These are phyloP conservation scores for Pythium volutum DNA, from an alignment of 352 stramenopile genomes.

Conservation along the genomic window DNA sequence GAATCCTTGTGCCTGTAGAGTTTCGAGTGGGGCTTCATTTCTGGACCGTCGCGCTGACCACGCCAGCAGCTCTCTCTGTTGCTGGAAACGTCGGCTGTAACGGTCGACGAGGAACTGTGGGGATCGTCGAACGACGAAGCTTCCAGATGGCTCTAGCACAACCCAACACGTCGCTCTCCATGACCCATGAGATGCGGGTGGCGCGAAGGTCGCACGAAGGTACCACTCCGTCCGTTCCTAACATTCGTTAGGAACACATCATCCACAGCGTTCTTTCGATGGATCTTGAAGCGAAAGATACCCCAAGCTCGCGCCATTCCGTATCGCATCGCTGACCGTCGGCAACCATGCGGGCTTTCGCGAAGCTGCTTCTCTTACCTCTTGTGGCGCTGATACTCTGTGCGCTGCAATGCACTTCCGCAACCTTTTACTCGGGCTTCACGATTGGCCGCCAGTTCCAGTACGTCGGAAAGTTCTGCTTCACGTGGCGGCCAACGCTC, in stretches of 20 bases:
- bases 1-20: no score
- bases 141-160: constrained; percentile 10
- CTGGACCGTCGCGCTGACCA: not conserved
- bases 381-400: not conserved
- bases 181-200: constrained; percentile 13
- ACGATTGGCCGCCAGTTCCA: constrained; percentile 67
- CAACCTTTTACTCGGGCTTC: constrained; percentile 56
- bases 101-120: constrained; percentile 2
- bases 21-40: not conserved
- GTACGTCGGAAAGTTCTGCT: constrained; percentile 84
- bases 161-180: not conserved
- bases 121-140: constrained; percentile 5
- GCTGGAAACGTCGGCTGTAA: constrained; percentile 11
- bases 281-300: constrained; percentile 28
- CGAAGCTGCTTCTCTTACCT: not conserved
- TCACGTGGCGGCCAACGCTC: constrained; percentile 57
- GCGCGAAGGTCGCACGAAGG: constrained; percentile 5
- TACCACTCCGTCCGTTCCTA: not conserved
- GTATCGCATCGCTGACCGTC: not conserved
- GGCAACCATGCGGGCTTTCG: not conserved
- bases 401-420: constrained; percentile 5
- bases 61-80: not conserved
- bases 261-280: constrained; percentile 12
- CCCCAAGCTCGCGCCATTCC: not conserved
- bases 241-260: constrained; percentile 3